A percentile compares a stretch with the other conserved stretches of the same genome.
Evolutionary conservation across 768 basidiomycete genomes (phyloP).

Genomic region (Strobilomyces dryophilus): DNA sequence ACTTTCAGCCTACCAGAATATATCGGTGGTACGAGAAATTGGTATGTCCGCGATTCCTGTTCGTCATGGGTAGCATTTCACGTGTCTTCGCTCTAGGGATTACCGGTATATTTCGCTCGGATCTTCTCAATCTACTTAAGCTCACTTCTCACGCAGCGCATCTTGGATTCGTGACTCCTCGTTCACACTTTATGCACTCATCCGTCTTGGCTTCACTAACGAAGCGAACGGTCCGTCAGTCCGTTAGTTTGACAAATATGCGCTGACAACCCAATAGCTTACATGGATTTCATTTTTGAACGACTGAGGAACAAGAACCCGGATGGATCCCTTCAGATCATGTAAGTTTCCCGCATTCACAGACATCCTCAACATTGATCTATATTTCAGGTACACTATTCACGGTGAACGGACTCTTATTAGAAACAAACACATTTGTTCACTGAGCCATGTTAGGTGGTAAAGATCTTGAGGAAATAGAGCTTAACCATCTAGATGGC

Average conservation of each 20-base stretch:
- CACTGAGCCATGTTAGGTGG: constrained; percentile 38
- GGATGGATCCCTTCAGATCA: constrained; percentile 92
- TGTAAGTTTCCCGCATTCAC: constrained; percentile 40
- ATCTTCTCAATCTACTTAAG: background rate
- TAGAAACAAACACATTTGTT: background rate
- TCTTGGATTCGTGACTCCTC: constrained; percentile 96
- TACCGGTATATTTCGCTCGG: constrained; percentile 44
- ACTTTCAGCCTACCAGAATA: constrained; percentile 93
- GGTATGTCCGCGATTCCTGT: constrained; percentile 40
- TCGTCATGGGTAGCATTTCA: background rate
- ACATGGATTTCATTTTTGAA: constrained; percentile 88
- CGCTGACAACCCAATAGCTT: constrained; percentile 43
- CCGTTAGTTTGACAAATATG: background rate
- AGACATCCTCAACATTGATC: background rate
- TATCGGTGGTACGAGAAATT: constrained; percentile 87
- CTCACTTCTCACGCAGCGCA: constrained; percentile 39
- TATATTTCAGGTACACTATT: constrained; percentile 64
- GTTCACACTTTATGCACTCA: constrained; percentile 92
- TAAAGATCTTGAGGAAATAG: constrained; percentile 80
- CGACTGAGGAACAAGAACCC: constrained; percentile 78
- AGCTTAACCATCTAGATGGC: constrained; percentile 83
- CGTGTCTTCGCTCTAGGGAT: constrained; percentile 40
- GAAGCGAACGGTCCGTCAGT: constrained; percentile 74
- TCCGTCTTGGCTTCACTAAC: constrained; percentile 89
- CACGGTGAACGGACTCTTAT: constrained; percentile 50